These are phyloP conservation scores for Venturia aucupariae DNA, from an alignment of 2,329 filamentous ascomycete genomes.

Conservation along the genomic window DNA sequence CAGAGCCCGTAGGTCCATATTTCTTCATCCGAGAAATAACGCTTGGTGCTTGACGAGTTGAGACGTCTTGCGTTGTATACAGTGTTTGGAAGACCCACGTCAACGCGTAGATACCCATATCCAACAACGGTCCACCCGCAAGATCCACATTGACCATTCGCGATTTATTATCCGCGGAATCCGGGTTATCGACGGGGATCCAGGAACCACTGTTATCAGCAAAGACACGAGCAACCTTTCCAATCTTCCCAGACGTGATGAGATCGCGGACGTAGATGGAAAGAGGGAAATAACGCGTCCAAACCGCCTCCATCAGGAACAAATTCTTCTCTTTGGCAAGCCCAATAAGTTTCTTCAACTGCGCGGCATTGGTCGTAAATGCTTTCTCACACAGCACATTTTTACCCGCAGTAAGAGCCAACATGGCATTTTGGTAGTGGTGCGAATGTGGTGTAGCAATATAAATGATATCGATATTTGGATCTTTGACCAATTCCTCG, in stretches of 20 bases:
- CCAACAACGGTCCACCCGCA: slow-evolving; percentile 72
- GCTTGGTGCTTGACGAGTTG: slow-evolving; percentile 55
- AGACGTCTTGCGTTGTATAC: slow-evolving; percentile 58
- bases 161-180: slow-evolving; percentile 45
- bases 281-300: slow-evolving; percentile 82
- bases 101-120: slow-evolving; percentile 78
- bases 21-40: slow-evolving; percentile 59
- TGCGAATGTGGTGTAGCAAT: slow-evolving; percentile 86
- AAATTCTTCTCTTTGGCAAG: slow-evolving; percentile 60
- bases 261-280: slow-evolving; percentile 66
- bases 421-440: slow-evolving; percentile 83
- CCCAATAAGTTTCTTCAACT: slow-evolving; percentile 62
- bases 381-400: slow-evolving; percentile 87
- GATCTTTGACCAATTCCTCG: slow-evolving; percentile 67
- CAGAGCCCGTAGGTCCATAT: slow-evolving; percentile 65
- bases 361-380: slow-evolving; percentile 73
- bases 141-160: slow-evolving; percentile 78
- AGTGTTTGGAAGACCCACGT: slow-evolving; percentile 88
- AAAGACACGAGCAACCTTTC: slow-evolving; percentile 46
- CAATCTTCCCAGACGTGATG: slow-evolving; percentile 44
- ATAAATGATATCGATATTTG: slow-evolving; percentile 77
- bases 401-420: slow-evolving; percentile 76
- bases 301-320: slow-evolving; percentile 54
- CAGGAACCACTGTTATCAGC: slow-evolving; percentile 46
- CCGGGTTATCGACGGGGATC: not conserved